Base-by-base conservation (phyloP, 805 yeast species). In the Myxozyma geophila region DNA sequence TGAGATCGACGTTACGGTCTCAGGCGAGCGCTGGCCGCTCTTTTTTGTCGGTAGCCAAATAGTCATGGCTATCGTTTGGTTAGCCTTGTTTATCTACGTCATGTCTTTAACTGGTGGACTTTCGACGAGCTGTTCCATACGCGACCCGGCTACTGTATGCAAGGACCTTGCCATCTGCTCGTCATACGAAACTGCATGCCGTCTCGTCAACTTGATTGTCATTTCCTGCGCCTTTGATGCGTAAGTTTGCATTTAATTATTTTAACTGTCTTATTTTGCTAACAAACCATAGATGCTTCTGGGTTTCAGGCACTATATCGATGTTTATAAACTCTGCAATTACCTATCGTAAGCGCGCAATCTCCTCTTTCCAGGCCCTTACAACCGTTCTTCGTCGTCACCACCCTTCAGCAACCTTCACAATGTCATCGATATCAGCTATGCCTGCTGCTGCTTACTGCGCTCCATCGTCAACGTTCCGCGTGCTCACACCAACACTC, bases 41-140 rank as follows among this genome's bases (percentile, higher is more conserved):
- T 23, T 40, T 13, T 52, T 64, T 49, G 62, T 64, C 40, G 12
- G 44, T 23, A 17, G 50, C 1, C 67, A 64, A 47, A 56, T 60
- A 35, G 37, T 28, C 2, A 49, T 64, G 56, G 33, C 67, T 7
- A 7, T 64, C 9, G 40, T 60, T 19, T 64, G 67, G 67, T 12
- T 23, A 6, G 64, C 35, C 23, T n/a, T 64, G 13, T 64, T 64
- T 39, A 44, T 64, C 15, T 64, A 64, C 39, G 51, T 64, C 28
- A 64, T 64, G 67, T 13, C 54, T 15, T 10, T 60, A 12, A 52
- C 67, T 13, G 67, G 67, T 28, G 67, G 67, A 6, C 54, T 64
- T 23, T 64, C 67, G 48, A 60, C 67, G 2, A 15, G 55, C 33
- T 64, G 67, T 47, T 39, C 62, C 10, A 57, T 64, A 21, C 64